These are phyloP conservation scores for Dendrothele bispora DNA, from an alignment of 768 basidiomycete genomes.

Conservation along the genomic window DNA sequence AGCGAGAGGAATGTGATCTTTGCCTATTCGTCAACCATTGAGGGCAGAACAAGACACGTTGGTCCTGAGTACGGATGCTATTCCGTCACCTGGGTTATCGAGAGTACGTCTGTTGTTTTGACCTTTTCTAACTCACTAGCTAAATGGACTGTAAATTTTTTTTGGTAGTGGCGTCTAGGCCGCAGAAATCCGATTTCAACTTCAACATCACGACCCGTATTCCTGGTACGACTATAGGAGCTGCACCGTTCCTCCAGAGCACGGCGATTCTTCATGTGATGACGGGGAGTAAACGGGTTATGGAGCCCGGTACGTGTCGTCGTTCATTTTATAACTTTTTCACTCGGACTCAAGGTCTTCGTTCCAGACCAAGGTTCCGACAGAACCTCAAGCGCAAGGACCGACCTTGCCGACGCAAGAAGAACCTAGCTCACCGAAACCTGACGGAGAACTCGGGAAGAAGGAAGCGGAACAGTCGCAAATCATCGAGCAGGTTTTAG, in stretches of 20 bases:
- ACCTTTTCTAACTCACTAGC: too few species aligned
- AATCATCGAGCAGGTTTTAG: slow-evolving; percentile 65
- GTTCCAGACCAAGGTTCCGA: slow-evolving; percentile 64
- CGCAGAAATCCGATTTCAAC: too few species aligned
- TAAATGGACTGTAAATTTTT: too few species aligned
- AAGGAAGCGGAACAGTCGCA: too few species aligned
- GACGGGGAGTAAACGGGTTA: slow-evolving; percentile 74
- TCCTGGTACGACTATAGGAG: slow-evolving; percentile 78
- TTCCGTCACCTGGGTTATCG: slow-evolving; percentile 78
- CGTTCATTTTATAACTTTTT: background rate
- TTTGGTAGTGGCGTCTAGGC: too few species aligned
- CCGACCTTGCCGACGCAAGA: slow-evolving; percentile 68
- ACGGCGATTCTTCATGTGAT: slow-evolving; percentile 87
- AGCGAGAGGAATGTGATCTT: slow-evolving; percentile 80
- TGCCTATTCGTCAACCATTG: slow-evolving; percentile 72
- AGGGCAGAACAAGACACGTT: slow-evolving; percentile 55
- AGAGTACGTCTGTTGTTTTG: slow-evolving; percentile 68
- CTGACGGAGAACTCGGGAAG: background rate
- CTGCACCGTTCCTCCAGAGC: slow-evolving; percentile 82
- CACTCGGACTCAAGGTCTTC: slow-evolving; percentile 2
- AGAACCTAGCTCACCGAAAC: too few species aligned
- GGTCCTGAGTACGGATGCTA: slow-evolving; percentile 84
- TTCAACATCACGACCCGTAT: slow-evolving; percentile 71
- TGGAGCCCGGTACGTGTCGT: slow-evolving; percentile 72
- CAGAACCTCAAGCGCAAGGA: slow-evolving; percentile 65